Evolutionary conservation across 495 filamentous ascomycete species (phyloP), one percentile per base, ranked within the genome.

Genomic region (Penicillium bovifimosum): DNA sequence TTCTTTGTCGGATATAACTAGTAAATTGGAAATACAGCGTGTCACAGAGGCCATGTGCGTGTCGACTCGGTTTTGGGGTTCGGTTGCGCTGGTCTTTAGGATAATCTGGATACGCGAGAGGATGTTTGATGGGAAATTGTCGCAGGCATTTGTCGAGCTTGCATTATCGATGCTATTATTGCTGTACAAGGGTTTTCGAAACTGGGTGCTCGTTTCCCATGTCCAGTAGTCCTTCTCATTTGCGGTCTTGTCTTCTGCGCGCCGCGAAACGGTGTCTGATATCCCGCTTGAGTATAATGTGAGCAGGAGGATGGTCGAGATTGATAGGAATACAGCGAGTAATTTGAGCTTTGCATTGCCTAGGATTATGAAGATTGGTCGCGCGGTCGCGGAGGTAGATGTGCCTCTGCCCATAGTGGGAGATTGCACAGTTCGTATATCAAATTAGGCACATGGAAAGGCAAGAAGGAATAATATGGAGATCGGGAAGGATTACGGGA

Each of bases 1-100:
- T 17, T 66, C 67, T 32, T 64, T 66, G 50, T 78, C 74, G 9
- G 74, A 76, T 16, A 75, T 65, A 41, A 78, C 54, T 14, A 77
- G 53, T 7, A 74, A 52, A 33, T 78, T 76, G 14, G 62, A 51
- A 16, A 76, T 69, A 41, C 71, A 76, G 34, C 59, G 63, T 7
- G 71, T 69, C 18, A 70, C 65, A 14, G 64, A 68, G 10, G 59
- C 35, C 50, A 73, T 44, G 39, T 71, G 70, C 13, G 71, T 61
- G 24, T 64, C 53, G 38, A 66, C 27, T 47, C 66, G 63, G 5
- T 63, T 58, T n/a, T 54, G 33, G 13, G 57, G 39, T 47, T 73
- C 71, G 34, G 66, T 65, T 34, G 65, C 61, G 43, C 72, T 65
- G 20, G 66, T 71, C 47, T 73, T 74, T 32, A 76, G 39, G 6